phyloP scores from a whole-genome alignment of 805 yeast genomes.

The Naumovozyma castellii region DNA sequence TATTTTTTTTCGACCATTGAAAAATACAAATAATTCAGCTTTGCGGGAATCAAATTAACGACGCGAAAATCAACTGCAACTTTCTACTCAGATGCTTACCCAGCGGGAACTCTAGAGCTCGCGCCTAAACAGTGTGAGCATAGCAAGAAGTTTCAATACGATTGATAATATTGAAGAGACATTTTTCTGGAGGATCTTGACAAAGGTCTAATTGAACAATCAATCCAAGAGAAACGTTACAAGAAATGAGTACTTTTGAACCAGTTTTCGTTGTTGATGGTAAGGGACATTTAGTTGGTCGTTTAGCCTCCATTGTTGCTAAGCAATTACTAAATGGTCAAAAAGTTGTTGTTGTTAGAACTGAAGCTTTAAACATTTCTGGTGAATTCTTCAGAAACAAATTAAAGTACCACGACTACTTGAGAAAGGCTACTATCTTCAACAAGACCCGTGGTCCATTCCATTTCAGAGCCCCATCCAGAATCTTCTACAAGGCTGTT shows the following conservation, averaged over 20 bases:
- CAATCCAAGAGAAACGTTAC: neutral
- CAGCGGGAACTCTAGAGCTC: too few relatives aligned
- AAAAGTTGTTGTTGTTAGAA: slow-evolving; percentile 93
- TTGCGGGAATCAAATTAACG: too few relatives aligned
- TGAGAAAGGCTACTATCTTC: slow-evolving; percentile 98
- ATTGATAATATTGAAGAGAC: too few relatives aligned
- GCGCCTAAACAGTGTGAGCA: too few relatives aligned
- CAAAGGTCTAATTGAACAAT: too few relatives aligned
- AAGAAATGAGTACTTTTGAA: slow-evolving; percentile 57
- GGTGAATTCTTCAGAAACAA: slow-evolving; percentile 99
- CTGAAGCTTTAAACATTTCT: slow-evolving; percentile 95
- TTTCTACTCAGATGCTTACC: too few relatives aligned
- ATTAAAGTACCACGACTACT: slow-evolving; percentile 99
- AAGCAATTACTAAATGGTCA: slow-evolving; percentile 98
- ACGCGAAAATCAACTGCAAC: too few relatives aligned
- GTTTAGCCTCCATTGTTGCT: slow-evolving; percentile 97
- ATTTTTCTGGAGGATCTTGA: neutral
- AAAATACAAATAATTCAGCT: too few relatives aligned
- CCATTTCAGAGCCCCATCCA: slow-evolving; percentile 99
- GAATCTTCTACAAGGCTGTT: slow-evolving; percentile 98
- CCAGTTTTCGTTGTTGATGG: slow-evolving; percentile 98
- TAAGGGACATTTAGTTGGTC: slow-evolving; percentile 99
- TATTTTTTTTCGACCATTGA: too few relatives aligned
- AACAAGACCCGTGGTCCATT: slow-evolving; percentile 99
- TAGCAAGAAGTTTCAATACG: too few relatives aligned